Evolutionary conservation across 2,329 filamentous ascomycete species (phyloP).

Genomic region (Triangularia setosa): DNA sequence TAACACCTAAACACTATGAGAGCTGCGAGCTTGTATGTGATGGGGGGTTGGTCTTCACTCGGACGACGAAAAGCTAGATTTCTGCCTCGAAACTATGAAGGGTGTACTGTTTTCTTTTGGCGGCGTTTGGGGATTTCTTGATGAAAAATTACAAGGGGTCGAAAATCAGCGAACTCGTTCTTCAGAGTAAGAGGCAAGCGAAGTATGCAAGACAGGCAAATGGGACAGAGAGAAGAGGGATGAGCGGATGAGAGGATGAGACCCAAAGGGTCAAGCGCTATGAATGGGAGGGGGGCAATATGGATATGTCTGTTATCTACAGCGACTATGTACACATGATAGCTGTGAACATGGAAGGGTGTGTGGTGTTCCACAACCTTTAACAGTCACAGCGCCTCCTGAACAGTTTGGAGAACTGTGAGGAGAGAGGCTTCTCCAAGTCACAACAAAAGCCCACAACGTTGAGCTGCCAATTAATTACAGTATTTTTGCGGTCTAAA

Average conservation of each 20-base stretch:
- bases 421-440: not conserved
- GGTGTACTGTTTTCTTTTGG: slow-evolving; percentile 16
- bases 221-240: not conserved
- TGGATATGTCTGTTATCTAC: not conserved
- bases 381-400: not conserved
- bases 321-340: not conserved
- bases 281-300: not conserved
- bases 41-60: not conserved
- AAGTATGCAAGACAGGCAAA: not conserved
- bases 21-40: not conserved
- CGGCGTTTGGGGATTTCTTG: slow-evolving; percentile 27
- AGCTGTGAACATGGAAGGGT: not conserved
- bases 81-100: slow-evolving; percentile 19
- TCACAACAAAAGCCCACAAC: not conserved
- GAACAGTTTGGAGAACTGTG: not conserved
- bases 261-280: not conserved
- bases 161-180: slow-evolving; percentile 15
- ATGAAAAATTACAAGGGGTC: slow-evolving; percentile 19
- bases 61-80: slow-evolving; percentile 1
- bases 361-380: not conserved
- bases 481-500: not conserved
- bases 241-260: not conserved
- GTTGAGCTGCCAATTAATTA: not conserved
- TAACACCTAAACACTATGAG: not conserved
- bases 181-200: slow-evolving; percentile 2